Conservation (phyloP, 2,329 filamentous ascomycete genomes). For the Fusarium pseudonygamai region DNA sequence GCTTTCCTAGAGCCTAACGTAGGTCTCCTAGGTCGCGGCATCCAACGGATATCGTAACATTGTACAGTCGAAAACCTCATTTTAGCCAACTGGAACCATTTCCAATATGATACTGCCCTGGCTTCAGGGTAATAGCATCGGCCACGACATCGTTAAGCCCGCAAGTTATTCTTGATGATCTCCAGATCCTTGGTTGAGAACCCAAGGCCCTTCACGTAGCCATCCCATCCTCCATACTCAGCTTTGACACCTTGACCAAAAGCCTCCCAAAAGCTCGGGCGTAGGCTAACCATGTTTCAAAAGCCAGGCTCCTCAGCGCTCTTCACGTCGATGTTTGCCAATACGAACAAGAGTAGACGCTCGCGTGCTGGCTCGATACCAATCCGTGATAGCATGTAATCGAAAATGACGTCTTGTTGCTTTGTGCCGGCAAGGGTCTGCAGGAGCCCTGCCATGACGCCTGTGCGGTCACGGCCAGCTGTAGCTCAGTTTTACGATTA, state of each 20-base stretch:
- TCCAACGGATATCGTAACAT: neutral
- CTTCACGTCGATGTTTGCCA: slow-evolving; percentile 49
- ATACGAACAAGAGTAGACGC: slow-evolving; percentile 55
- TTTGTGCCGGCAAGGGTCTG: slow-evolving; percentile 59
- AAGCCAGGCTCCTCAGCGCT: slow-evolving; percentile 58
- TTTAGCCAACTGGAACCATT: neutral
- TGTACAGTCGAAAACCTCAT: neutral
- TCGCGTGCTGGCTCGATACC: slow-evolving; percentile 62
- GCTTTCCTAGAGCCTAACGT: neutral
- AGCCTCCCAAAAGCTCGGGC: slow-evolving; percentile 55
- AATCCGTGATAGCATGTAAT: slow-evolving; percentile 65
- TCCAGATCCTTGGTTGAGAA: slow-evolving; percentile 57
- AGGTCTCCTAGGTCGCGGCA: neutral
- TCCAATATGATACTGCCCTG: neutral
- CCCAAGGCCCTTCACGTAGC: slow-evolving; percentile 58
- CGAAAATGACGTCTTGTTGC: slow-evolving; percentile 53
- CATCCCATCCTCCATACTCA: slow-evolving; percentile 59
- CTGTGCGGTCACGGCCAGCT: slow-evolving; percentile 66
- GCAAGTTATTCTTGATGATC: slow-evolving; percentile 59
- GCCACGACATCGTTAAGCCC: neutral
- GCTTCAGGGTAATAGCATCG: neutral
- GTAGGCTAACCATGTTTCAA: slow-evolving; percentile 57
- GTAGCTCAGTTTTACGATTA: neutral
- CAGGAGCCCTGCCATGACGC: slow-evolving; percentile 61
- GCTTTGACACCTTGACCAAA: slow-evolving; percentile 56